Evolutionary conservation across 108 stramenopile genomes (phyloP).

Genomic region (Skeletonema menzelii): DNA sequence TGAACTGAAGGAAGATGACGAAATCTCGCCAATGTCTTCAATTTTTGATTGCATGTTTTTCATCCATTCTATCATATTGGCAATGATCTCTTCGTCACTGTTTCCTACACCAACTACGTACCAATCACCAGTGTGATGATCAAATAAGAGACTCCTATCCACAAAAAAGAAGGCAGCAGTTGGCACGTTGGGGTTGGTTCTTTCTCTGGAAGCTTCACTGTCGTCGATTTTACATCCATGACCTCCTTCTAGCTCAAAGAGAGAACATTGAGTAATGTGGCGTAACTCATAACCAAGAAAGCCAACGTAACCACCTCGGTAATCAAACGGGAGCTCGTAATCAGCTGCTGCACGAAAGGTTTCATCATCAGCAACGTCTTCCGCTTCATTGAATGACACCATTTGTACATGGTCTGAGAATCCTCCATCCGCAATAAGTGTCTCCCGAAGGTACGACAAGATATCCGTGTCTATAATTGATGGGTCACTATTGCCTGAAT

Average conservation of each 20-base stretch:
- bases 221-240: not conserved
- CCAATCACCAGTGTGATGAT: slow-evolving; percentile 71
- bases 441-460: slow-evolving; percentile 29
- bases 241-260: slow-evolving; percentile 40
- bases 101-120: slow-evolving; percentile 63
- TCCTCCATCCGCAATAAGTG: slow-evolving; percentile 10
- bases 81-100: not conserved
- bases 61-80: slow-evolving; percentile 61
- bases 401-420: slow-evolving; percentile 15
- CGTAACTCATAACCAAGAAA: slow-evolving; percentile 84
- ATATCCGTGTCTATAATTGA: slow-evolving; percentile 25
- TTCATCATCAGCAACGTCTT: not conserved
- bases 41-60: slow-evolving; percentile 16
- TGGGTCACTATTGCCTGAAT: not conserved
- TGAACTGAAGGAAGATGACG: not conserved
- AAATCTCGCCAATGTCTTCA: slow-evolving; percentile 4
- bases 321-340: slow-evolving; percentile 63
- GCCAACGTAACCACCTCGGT: slow-evolving; percentile 83
- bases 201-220: not conserved
- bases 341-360: slow-evolving; percentile 11
- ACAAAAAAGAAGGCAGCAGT: slow-evolving; percentile 80
- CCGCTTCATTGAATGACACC: slow-evolving; percentile 5
- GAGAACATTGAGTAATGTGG: slow-evolving; percentile 58
- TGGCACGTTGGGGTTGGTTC: slow-evolving; percentile 52
- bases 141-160: slow-evolving; percentile 68